phyloP scores from a whole-genome alignment of 2,329 filamentous ascomycete species.

The Beauveria asiatica region DNA sequence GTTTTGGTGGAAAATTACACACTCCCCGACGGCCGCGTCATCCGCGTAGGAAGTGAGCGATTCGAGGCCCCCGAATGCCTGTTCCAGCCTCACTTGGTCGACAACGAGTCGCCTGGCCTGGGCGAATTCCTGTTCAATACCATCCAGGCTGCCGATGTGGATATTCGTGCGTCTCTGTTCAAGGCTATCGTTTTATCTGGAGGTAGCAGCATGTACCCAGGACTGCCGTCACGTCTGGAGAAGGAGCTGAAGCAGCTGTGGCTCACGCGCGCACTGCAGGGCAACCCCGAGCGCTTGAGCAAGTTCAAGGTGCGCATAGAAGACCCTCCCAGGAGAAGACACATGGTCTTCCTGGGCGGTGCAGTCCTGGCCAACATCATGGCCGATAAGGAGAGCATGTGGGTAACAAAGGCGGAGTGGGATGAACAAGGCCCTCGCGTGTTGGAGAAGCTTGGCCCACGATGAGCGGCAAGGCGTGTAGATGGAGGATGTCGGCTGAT shows the following conservation, averaged over 20 bases:
- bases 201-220: constrained; percentile 98
- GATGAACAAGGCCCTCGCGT: constrained; percentile 79
- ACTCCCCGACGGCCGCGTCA: constrained; percentile 89
- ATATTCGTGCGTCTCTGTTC: constrained; percentile 87
- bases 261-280: constrained; percentile 83
- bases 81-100: constrained; percentile 96
- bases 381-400: constrained; percentile 98
- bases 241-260: constrained; percentile 99
- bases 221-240: constrained; percentile 85
- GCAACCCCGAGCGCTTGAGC: constrained; percentile 86
- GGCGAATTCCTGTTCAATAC: constrained; percentile 98
- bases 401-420: constrained; percentile 97
- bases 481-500: background rate
- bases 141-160: constrained; percentile 90
- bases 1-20: constrained; percentile 97
- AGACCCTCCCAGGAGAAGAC: constrained; percentile 86
- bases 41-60: constrained; percentile 90
- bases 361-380: constrained; percentile 97
- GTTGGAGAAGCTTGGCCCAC: constrained; percentile 86
- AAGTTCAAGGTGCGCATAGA: constrained; percentile 99
- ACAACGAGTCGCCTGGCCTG: constrained; percentile 94
- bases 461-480: constrained; percentile 40
- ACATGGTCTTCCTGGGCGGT: constrained; percentile 99
- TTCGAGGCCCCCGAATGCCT: constrained; percentile 98
- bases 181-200: constrained; percentile 96